Base-by-base conservation (phyloP, 2,329 filamentous ascomycete species). In the Colletotrichum sp. region DNA sequence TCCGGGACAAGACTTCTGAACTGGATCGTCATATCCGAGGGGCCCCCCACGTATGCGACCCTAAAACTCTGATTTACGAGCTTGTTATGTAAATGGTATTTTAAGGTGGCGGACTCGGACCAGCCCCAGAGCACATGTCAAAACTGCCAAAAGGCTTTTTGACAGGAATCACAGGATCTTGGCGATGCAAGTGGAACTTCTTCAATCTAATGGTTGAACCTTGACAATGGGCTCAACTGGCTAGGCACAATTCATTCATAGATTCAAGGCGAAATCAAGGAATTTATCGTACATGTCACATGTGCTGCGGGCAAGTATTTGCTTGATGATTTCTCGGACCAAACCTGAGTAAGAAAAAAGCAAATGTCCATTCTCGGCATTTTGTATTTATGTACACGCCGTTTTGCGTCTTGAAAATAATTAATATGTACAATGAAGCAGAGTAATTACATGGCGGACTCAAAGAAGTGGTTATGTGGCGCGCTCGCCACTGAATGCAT, bases 401-500 rank as follows among this genome's bases (percentile, higher is more conserved):
- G 8, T 28, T 10, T 59, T 59, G 55, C 55, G 22, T 28, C n/a
- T 24, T 9, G 3, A 28, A 16, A 3, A 16, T 59, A 0, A 3
- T 16, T 0, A 59, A 28, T 59, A 59, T 28, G 15, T 59, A 26
- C 24, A 28, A 12, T 0, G 24, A 26, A 59, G 55, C 2, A 18
- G 12, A 28, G 2, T 59, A 59, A 16, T 26, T 59, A 28, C 0
- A 59, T 28, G 55, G 12, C 5, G 2, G 16, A 10, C 2, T 28
- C 15, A 59, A 28, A 59, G 18, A 32, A 32, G 10, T 30, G 22
- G 2, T 24, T 10, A 32, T 2, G 9, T 55, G 9, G 69, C 69
- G n/a, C 70, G 28, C 28, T 76, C 74, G 28, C 74, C 74, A 8
- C 36, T 34, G 24, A 76, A 76, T 7, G 62, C 32, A n/a, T 73